Evolutionary conservation across 495 filamentous ascomycete species (phyloP).

Genomic region (Aspergillus affinis): DNA sequence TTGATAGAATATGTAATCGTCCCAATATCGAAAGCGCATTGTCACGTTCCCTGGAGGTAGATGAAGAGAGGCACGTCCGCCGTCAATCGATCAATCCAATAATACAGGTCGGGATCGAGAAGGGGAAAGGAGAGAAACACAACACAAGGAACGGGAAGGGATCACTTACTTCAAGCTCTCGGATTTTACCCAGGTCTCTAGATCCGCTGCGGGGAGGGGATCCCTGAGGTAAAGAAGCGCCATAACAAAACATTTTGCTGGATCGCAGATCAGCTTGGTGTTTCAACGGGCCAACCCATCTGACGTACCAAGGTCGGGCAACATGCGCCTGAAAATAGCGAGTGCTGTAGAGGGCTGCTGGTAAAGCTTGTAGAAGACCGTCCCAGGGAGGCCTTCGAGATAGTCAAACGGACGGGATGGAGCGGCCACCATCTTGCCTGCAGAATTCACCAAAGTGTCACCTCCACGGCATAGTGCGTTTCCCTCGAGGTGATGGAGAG

Average conservation of each 20-base stretch:
- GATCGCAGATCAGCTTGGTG: conserved; percentile 24
- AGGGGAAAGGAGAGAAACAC: background rate
- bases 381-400: conserved; percentile 83
- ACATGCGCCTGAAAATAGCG: conserved; percentile 95
- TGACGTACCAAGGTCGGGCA: conserved; percentile 77
- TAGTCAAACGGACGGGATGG: conserved; percentile 73
- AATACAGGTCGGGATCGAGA: background rate
- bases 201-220: conserved; percentile 69
- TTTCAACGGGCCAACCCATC: conserved; percentile 14
- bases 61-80: background rate
- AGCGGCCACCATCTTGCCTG: conserved; percentile 65
- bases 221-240: conserved; percentile 82
- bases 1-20: conserved; percentile 75
- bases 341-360: conserved; percentile 93
- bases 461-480: conserved; percentile 35
- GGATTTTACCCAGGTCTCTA: conserved; percentile 80
- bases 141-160: background rate
- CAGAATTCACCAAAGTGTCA: conserved; percentile 28
- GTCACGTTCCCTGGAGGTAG: conserved; percentile 63
- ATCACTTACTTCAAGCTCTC: conserved; percentile 61
- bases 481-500: background rate
- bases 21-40: conserved; percentile 77
- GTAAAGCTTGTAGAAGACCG: conserved; percentile 86
- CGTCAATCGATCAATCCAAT: background rate
- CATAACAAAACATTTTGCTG: conserved; percentile 95